Evolutionary conservation across 108 stramenopile genomes (phyloP), one percentile per base, ranked within the genome.

Genomic region (Thalassiosira profunda): DNA sequence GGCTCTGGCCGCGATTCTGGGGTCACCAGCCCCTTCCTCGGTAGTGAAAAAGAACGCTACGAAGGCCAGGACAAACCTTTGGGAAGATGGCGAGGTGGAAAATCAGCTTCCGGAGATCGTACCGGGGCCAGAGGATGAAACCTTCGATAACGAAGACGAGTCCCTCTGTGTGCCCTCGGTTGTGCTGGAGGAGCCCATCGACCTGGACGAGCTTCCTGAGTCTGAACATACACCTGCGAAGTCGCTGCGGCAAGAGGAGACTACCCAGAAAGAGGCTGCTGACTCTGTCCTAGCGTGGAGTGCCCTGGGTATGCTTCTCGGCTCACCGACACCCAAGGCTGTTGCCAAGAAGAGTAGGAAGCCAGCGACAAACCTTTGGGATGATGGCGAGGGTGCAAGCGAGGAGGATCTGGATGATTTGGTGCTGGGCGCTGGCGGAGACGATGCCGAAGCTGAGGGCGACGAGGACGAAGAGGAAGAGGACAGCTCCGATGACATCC

Each of bases 221-320:
- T 52, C 15, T 9, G 4, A 15, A n/a, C n/a, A 6, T 20, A 6
- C 4, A n/a, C 15, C 29, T 8, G 9, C 26, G 3, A n/a, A n/a
- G n/a, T n/a, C n/a, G n/a, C n/a, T n/a, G n/a, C n/a, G n/a, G n/a
- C n/a, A n/a, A n/a, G 1, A 20, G 3, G 29, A 1, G 1, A 17
- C 29, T 4, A 52, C 15, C 21, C 15, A 1, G 15, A 52, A 52
- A 52, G 29, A 52, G 7, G 10, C 21, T 52, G 51, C 51, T 4
- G 51, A 52, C 33, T 23, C 51, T 31, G 51, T 31, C 15, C 51
- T 52, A 18, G 51, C 51, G 14, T 52, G 51, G 51, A 20, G 51
- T 33, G 51, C 51, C 18, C 51, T 52, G 15, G 51, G 34, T 4
- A 52, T 52, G 51, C 29, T 52, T 18, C 51, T 52, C 28, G 33